These are phyloP conservation scores for Solanum peruvianum DNA, from an alignment of 257 asterid genomes.

Conservation along the genomic window DNA sequence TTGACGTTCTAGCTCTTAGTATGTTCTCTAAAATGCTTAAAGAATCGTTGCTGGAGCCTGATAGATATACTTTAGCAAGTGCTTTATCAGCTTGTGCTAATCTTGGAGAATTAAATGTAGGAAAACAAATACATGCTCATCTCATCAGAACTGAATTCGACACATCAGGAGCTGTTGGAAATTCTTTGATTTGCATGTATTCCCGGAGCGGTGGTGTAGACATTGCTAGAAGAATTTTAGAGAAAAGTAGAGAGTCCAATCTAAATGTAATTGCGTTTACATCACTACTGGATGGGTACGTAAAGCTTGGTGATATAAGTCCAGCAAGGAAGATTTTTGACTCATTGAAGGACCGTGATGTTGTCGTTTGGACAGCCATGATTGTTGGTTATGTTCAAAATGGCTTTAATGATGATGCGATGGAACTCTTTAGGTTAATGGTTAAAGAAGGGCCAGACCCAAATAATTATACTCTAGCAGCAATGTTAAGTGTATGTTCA, in stretches of 20 bases:
- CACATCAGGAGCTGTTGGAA: conserved; percentile 50
- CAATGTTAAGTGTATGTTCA: conserved; percentile 56
- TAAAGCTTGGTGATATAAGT: conserved; percentile 61
- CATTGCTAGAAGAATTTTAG: conserved; percentile 38
- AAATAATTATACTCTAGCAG: conserved; percentile 69
- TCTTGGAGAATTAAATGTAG: conserved; percentile 29
- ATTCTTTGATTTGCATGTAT: conserved; percentile 72
- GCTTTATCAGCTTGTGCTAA: conserved; percentile 68
- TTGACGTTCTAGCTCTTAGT: conserved; percentile 36
- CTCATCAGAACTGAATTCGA: conserved; percentile 41
- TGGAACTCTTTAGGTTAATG: conserved; percentile 57
- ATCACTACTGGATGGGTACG: conserved; percentile 64
- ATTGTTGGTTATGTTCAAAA: conserved; percentile 71
- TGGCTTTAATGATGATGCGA: conserved; percentile 46
- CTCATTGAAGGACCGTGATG: conserved; percentile 54
- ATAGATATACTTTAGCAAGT: conserved; percentile 59
- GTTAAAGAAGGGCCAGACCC: conserved; percentile 49
- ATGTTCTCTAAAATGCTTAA: conserved; percentile 49
- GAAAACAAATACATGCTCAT: conserved; percentile 68
- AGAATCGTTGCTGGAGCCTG: conserved; percentile 39
- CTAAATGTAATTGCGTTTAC: conserved; percentile 64
- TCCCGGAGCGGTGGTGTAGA: conserved; percentile 59
- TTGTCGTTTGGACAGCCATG: conserved; percentile 90
- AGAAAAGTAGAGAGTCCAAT: conserved; percentile 19
- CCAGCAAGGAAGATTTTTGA: conserved; percentile 79